Evolutionary conservation across 495 filamentous ascomycete genomes (phyloP).

Genomic region (Penicillium parvum): DNA sequence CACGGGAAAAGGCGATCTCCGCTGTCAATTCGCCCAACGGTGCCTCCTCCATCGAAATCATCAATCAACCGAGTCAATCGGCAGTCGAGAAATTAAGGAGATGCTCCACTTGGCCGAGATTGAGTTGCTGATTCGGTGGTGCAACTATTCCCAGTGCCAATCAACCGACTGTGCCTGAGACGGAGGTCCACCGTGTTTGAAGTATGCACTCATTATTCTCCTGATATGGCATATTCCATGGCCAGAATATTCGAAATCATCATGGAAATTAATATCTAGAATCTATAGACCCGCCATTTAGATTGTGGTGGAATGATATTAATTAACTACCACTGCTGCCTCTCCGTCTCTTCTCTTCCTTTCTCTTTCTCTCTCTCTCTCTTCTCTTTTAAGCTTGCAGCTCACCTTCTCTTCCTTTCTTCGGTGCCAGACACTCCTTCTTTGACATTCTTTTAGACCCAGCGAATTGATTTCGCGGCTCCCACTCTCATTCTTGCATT

Average conservation of each 20-base stretch:
- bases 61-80: no score
- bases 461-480: constrained; percentile 50
- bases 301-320: constrained; percentile 4
- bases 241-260: no score
- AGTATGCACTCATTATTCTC: no score
- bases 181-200: neutral
- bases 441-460: constrained; percentile 40
- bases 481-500: constrained; percentile 15
- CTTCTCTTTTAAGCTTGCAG: constrained; percentile 11
- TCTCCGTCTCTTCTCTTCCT: constrained; percentile 20
- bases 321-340: constrained; percentile 11
- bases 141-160: constrained; percentile 8
- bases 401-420: constrained; percentile 23
- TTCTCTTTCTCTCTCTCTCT: constrained; percentile 16
- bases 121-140: neutral
- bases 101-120: neutral
- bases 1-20: neutral
- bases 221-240: no score
- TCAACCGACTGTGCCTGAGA: constrained; percentile 8
- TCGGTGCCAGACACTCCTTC: constrained; percentile 28
- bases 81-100: constrained; percentile 2
- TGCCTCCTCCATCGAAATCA: neutral
- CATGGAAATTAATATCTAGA: neutral
- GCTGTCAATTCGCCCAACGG: neutral
- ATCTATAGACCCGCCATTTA: neutral